Percentiles rank a stretch among this genome's conserved stretches.
These are phyloP conservation scores for Colletotrichum sublineola DNA, from an alignment of 2,329 filamentous ascomycete genomes.

Conservation along the genomic window DNA sequence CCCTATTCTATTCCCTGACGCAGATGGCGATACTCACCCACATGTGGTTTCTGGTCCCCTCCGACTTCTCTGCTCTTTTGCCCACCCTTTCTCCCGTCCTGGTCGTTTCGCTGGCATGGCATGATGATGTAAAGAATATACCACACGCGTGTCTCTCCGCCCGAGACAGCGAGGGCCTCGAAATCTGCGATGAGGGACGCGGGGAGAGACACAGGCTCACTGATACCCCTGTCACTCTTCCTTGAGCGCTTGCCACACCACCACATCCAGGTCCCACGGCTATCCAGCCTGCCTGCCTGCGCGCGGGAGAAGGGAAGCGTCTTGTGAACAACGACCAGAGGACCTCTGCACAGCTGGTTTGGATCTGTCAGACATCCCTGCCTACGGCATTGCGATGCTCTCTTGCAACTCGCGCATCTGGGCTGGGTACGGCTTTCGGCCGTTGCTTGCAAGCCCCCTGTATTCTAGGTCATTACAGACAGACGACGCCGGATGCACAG, in stretches of 20 bases:
- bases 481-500: background rate
- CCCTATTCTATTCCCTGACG: background rate
- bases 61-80: background rate
- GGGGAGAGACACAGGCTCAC: conserved; percentile 17
- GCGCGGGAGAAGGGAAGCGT: background rate
- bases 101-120: background rate
- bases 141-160: conserved; percentile 9
- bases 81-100: background rate
- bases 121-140: conserved; percentile 4
- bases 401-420: background rate
- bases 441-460: background rate
- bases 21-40: conserved; percentile 7
- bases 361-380: background rate
- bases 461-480: background rate
- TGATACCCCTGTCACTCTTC: conserved; percentile 7
- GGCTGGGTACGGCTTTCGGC: background rate
- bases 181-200: conserved; percentile 9
- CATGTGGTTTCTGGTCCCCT: conserved; percentile 9
- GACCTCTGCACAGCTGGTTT: background rate
- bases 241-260: conserved; percentile 20
- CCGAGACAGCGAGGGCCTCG: conserved; percentile 13
- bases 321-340: too few relatives aligned
- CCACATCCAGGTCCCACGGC: background rate
- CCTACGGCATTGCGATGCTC: background rate
- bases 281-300: background rate